phyloP scores from a whole-genome alignment of 2,329 filamentous ascomycete genomes.

The Ceratocystis colombiana region DNA sequence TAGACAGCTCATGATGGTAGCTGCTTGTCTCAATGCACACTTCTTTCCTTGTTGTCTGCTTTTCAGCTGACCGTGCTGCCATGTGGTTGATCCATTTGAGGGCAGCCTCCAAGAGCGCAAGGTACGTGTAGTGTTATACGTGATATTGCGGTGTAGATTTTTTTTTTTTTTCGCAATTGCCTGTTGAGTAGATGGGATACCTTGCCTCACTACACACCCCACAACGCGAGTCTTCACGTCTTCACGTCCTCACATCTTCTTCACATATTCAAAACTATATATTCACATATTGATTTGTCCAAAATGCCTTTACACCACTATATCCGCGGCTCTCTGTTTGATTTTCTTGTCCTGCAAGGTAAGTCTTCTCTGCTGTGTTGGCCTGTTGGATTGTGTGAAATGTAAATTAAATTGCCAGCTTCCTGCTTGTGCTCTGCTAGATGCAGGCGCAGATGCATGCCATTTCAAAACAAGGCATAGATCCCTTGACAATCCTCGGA shows the following conservation, averaged over 20 bases:
- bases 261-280: too few species aligned
- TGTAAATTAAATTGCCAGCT: background rate
- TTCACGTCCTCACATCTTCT: too few species aligned
- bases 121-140: background rate
- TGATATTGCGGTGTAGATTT: background rate
- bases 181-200: too few species aligned
- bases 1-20: background rate
- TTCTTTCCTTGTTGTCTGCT: background rate
- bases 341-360: too few species aligned
- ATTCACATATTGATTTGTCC: too few species aligned
- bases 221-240: too few species aligned
- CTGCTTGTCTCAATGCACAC: background rate
- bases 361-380: background rate
- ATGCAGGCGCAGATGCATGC: background rate
- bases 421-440: background rate
- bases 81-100: background rate
- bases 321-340: too few species aligned
- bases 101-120: background rate
- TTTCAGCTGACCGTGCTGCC: background rate
- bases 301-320: too few species aligned
- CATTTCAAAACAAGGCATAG: background rate
- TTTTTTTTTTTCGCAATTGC: too few species aligned
- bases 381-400: background rate
- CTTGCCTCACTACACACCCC: too few species aligned
- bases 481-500: background rate